Base-by-base conservation (phyloP, 805 yeast genomes). In the Candida silvatica region DNA sequence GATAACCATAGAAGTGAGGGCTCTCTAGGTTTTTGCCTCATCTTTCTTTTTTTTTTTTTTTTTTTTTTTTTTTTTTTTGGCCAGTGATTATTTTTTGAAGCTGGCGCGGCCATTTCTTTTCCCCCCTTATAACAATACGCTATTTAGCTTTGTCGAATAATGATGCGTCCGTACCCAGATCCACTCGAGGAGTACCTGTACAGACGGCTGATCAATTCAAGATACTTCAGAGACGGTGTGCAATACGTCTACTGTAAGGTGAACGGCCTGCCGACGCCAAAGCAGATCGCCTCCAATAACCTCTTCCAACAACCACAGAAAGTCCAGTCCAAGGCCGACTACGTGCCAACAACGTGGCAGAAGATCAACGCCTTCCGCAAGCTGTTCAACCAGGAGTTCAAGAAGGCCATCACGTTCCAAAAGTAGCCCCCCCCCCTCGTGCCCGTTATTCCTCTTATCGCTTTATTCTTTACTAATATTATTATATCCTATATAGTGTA, bases 181-280 rank as follows among this genome's bases (percentile, higher is more conserved):
- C 46, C 52, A 52, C 18, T 75, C 11, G 78, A 74, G 46, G 74
- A 74, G 45, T 62, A 67, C 58, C 50, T 69, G 1, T 69, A 62
- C 37, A 47, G 49, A 36, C 53, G 40, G 28, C 52, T 51, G 36
- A 38, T 53, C 26, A 62, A 61, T 31, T 77, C 85, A 8, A 69
- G 66, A 3, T 61, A 69, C 0, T 82, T 82, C 46, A 74, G 80
- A 44, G 58, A 69, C 19, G 72, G 78, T 61, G 94, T 81, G 4
- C 60, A 74, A 27, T 58, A 62, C 9, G 59, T 82, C 1, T 80
- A 81, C 48, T 80, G 80, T 27, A 66, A 65, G 37, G 67, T 82
- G 23, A 82, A 82, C 47, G 69, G 80, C 3, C 62, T 77, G 5
- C 73, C 75, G 3, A 64, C 70, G 11, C 70, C 71, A 4, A 37